Evolutionary conservation across 805 yeast species (phyloP).

Genomic region (Lachancea quebecensis): DNA sequence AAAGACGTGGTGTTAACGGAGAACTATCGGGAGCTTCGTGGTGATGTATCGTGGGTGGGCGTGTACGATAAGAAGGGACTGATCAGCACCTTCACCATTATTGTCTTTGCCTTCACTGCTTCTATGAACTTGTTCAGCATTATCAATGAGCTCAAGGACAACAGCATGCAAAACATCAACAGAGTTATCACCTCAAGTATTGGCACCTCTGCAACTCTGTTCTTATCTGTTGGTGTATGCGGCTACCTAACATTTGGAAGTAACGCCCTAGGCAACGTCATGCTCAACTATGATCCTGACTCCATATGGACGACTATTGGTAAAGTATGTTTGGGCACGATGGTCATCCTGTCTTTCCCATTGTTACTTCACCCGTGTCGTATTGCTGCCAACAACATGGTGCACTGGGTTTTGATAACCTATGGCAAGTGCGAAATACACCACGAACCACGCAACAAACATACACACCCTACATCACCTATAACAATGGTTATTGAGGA

Average conservation of each 20-base stretch:
- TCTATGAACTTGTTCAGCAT: constrained; percentile 77
- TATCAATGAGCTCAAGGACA: constrained; percentile 58
- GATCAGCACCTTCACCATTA: constrained; percentile 61
- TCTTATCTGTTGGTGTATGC: constrained; percentile 53
- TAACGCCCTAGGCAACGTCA: constrained; percentile 56
- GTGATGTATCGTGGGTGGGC: constrained; percentile 36
- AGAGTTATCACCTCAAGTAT: constrained; percentile 44
- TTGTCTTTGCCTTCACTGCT: constrained; percentile 76
- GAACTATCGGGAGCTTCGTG: constrained; percentile 38
- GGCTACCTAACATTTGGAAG: constrained; percentile 76
- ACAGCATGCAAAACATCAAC: constrained; percentile 42
- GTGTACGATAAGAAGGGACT: constrained; percentile 40
- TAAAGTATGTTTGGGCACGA: constrained; percentile 54
- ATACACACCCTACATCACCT: constrained; percentile 1
- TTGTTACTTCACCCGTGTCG: constrained; percentile 78
- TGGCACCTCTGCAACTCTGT: constrained; percentile 47
- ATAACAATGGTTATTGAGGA: constrained; percentile 9
- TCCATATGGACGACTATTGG: constrained; percentile 46
- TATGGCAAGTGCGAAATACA: constrained; percentile 5
- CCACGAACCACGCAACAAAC: background rate
- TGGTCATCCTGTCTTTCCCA: constrained; percentile 74
- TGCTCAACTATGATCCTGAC: constrained; percentile 55
- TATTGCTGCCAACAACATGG: constrained; percentile 61
- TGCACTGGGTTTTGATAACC: constrained; percentile 38
- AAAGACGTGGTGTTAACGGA: constrained; percentile 27